phyloP scores from a whole-genome alignment of 2,329 filamentous ascomycete genomes.

The Ophiostoma sp. region DNA sequence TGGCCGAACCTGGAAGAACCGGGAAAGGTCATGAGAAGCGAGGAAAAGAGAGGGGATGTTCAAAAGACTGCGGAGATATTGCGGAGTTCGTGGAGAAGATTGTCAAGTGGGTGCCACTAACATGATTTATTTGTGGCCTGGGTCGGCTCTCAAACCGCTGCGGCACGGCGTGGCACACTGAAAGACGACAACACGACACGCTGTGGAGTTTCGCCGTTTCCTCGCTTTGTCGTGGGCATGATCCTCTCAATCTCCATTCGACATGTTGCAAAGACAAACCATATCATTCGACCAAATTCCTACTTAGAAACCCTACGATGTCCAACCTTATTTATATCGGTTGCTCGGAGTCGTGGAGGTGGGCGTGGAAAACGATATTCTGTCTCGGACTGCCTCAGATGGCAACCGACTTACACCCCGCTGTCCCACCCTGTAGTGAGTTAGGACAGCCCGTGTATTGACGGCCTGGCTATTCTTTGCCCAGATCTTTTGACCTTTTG shows the following conservation, averaged over 20 bases:
- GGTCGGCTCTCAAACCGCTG: neutral
- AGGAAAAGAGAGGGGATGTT: neutral
- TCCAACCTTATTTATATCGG: neutral
- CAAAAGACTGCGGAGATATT: neutral
- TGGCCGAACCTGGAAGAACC: slow-evolving; percentile 6
- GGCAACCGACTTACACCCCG: neutral
- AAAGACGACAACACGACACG: too few relatives aligned
- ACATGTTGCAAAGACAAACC: too few relatives aligned
- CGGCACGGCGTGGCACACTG: neutral
- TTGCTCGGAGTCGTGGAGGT: neutral
- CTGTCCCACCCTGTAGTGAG: neutral
- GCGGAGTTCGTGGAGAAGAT: neutral
- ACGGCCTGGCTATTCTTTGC: neutral
- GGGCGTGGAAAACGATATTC: neutral
- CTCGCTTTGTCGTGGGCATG: neutral
- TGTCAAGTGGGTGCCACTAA: neutral
- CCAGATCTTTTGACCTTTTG: neutral
- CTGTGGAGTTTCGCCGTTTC: neutral
- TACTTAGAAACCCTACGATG: neutral
- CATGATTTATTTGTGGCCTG: neutral
- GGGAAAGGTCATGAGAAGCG: neutral
- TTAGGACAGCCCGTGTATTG: neutral
- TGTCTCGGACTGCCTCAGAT: neutral
- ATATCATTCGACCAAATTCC: too few relatives aligned
- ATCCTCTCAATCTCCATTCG: neutral